Evolutionary conservation across 2,329 filamentous ascomycete genomes (phyloP).

Genomic region (Dendryphion nanum): DNA sequence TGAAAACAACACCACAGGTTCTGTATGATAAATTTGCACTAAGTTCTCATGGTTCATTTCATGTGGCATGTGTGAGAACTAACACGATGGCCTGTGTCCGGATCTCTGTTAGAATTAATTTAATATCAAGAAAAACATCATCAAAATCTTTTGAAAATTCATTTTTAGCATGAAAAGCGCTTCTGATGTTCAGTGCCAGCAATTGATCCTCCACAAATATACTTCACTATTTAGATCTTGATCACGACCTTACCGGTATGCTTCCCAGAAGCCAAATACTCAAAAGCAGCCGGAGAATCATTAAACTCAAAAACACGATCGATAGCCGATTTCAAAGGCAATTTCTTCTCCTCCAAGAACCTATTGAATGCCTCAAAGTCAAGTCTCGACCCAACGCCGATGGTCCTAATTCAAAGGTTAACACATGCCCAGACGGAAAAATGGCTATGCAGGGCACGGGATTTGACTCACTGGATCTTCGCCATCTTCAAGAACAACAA

Average conservation of each 20-base stretch:
- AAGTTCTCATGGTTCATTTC: too few species aligned
- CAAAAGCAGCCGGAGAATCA: slow-evolving; percentile 26
- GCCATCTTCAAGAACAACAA: neutral
- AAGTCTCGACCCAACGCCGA: slow-evolving; percentile 58
- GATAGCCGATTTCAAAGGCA: slow-evolving; percentile 18
- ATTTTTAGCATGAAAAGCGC: too few species aligned
- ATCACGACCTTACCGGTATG: slow-evolving; percentile 22
- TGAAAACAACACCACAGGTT: too few species aligned
- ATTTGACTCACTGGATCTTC: slow-evolving; percentile 1
- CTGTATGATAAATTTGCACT: too few species aligned
- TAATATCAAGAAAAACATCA: too few species aligned
- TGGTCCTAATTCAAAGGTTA: slow-evolving; percentile 41
- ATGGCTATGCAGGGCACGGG: neutral
- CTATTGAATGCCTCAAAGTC: slow-evolving; percentile 39
- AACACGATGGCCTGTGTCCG: too few species aligned
- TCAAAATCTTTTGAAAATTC: too few species aligned
- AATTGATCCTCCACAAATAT: too few species aligned
- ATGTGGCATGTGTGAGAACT: too few species aligned
- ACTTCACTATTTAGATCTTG: too few species aligned
- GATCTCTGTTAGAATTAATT: too few species aligned
- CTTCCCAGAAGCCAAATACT: slow-evolving; percentile 31
- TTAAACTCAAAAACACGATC: slow-evolving; percentile 30
- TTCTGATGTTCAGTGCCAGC: too few species aligned
- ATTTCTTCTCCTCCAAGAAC: slow-evolving; percentile 27
- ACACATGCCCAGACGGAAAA: neutral